Percentiles rank a stretch among this genome's conserved stretches.
These are phyloP conservation scores for Skeletonema grethae DNA, from an alignment of 108 stramenopile species.

Conservation along the genomic window DNA sequence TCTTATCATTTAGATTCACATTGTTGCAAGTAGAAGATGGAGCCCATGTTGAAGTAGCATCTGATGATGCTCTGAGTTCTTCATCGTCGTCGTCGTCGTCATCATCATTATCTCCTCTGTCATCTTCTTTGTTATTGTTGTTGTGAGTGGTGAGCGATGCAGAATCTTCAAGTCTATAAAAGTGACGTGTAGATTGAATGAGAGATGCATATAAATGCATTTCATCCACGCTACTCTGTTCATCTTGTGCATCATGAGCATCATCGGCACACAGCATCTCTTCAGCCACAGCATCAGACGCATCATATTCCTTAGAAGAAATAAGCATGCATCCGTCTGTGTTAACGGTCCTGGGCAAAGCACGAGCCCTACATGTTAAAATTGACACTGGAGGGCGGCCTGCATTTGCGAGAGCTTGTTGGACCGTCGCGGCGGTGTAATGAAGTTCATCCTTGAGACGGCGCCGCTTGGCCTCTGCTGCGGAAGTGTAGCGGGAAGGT, in stretches of 20 bases:
- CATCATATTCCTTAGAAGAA: constrained; percentile 16
- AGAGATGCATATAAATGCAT: constrained; percentile 18
- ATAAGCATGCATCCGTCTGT: constrained; percentile 22
- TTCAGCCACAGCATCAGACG: not conserved
- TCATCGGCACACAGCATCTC: no score
- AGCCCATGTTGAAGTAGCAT: constrained; percentile 28
- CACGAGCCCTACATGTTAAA: not conserved
- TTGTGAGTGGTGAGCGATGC: not conserved
- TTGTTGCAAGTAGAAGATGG: constrained; percentile 12
- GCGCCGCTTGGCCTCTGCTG: not conserved
- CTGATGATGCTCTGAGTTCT: constrained; percentile 5
- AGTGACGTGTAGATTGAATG: constrained; percentile 20
- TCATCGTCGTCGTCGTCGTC: constrained; percentile 4
- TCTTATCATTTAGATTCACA: constrained; percentile 17
- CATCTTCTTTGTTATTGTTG: constrained; percentile 1
- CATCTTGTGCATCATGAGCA: not conserved
- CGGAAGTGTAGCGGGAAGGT: not conserved
- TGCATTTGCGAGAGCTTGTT: constrained; percentile 17
- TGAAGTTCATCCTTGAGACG: constrained; percentile 28
- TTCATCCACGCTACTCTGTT: not conserved
- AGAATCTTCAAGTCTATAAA: constrained; percentile 1
- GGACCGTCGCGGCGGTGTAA: constrained; percentile 21
- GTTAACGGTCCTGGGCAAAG: constrained; percentile 23
- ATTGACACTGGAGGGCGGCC: constrained; percentile 12
- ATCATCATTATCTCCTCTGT: constrained; percentile 2